These are phyloP conservation scores for Phaeosphaeriaceae sp. DNA, from an alignment of 2,329 filamentous ascomycete species.

Conservation along the genomic window DNA sequence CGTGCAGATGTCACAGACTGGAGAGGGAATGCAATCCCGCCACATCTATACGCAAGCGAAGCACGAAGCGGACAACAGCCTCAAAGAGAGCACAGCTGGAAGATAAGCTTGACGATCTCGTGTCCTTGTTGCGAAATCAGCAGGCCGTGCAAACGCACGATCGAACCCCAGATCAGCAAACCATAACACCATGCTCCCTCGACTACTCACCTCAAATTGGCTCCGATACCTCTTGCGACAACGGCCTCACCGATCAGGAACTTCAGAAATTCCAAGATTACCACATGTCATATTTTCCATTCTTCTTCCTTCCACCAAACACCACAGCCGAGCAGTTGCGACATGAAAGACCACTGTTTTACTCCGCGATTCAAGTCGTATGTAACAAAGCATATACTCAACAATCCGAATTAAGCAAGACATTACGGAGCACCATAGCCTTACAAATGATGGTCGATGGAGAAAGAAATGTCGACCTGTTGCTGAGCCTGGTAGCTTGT, in stretches of 20 bases:
- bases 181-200: conserved; percentile 15
- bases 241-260: conserved; percentile 14
- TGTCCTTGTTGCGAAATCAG: conserved; percentile 33
- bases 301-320: conserved; percentile 14
- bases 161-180: conserved; percentile 4
- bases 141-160: conserved; percentile 1
- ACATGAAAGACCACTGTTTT: conserved; percentile 14
- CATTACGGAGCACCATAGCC: conserved; percentile 23
- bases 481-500: conserved; percentile 35
- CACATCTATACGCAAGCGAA: conserved; percentile 11
- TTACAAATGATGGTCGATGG: conserved; percentile 27
- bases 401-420: conserved; percentile 24
- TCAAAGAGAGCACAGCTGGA: conserved; percentile 30
- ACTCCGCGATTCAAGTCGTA: conserved; percentile 25
- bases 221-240: neutral
- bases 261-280: conserved; percentile 13
- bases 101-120: conserved; percentile 41
- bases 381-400: conserved; percentile 16
- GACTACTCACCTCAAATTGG: conserved; percentile 1
- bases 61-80: conserved; percentile 3
- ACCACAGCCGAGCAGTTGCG: conserved; percentile 13
- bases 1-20: conserved; percentile 21
- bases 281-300: conserved; percentile 19
- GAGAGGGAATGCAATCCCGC: conserved; percentile 20
- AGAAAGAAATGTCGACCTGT: conserved; percentile 37